phyloP scores from a whole-genome alignment of 805 yeast species.

The Lipomyces kockii region DNA sequence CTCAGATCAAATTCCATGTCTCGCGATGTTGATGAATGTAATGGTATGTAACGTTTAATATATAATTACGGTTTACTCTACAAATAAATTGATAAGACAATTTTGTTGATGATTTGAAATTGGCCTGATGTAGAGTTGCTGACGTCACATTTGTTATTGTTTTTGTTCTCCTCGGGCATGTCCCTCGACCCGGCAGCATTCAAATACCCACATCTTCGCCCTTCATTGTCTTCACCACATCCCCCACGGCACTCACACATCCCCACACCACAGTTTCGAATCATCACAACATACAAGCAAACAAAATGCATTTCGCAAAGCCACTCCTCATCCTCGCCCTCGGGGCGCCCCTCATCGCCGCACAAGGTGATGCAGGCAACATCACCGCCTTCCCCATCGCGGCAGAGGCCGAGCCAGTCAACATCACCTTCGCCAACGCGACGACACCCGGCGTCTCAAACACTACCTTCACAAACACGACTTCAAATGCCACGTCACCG shows the following conservation, averaged over 20 bases:
- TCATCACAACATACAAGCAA: not conserved
- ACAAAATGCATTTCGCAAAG: not conserved
- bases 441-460: not conserved
- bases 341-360: not conserved
- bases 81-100: not conserved
- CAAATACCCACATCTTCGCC: not conserved
- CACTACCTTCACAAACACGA: not conserved
- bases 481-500: not conserved
- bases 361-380: not conserved
- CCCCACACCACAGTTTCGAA: not conserved
- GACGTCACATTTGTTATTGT: not conserved
- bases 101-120: not conserved
- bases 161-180: not conserved
- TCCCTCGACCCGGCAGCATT: not conserved
- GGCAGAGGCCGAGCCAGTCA: not conserved
- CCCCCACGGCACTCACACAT: not conserved
- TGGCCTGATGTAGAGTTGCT: not conserved
- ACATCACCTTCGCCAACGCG: not conserved
- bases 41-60: not conserved
- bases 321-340: not conserved
- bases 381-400: not conserved
- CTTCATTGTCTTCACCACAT: not conserved
- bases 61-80: not conserved
- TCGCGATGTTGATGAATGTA: too few species aligned
- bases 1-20: too few species aligned